These are phyloP conservation scores for Pseudogymnoascus sp. DNA, from an alignment of 2,329 filamentous ascomycete species.

Conservation along the genomic window DNA sequence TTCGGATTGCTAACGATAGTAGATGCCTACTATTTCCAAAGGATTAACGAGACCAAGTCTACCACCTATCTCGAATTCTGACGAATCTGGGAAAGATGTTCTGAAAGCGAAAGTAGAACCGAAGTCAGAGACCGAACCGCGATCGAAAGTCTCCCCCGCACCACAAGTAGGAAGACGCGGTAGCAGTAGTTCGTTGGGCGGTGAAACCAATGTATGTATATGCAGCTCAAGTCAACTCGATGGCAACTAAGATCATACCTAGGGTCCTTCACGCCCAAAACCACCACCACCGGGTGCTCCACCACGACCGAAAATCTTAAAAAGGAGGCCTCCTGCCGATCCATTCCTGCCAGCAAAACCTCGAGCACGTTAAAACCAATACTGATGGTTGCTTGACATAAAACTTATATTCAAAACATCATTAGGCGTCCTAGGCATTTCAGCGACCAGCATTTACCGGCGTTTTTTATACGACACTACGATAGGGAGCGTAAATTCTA, in stretches of 20 bases:
- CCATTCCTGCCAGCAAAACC: conserved; percentile 3
- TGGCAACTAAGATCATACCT: neutral
- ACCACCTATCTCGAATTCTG: neutral
- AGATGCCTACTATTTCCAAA: neutral
- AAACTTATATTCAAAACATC: neutral
- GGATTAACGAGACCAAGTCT: neutral
- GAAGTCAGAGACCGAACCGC: neutral
- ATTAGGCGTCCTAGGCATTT: conserved; percentile 1
- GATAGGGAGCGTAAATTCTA: neutral
- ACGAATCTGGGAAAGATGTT: neutral
- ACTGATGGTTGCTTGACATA: neutral
- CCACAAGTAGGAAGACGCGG: neutral
- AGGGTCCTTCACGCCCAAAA: neutral
- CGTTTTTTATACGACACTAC: neutral
- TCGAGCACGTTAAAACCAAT: neutral
- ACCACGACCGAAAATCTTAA: neutral
- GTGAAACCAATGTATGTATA: neutral
- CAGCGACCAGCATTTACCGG: neutral
- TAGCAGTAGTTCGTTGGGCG: neutral
- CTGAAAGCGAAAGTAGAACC: neutral
- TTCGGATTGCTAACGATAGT: neutral
- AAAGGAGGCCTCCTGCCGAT: neutral
- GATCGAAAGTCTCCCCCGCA: neutral
- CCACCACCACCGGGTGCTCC: neutral
- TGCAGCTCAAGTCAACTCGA: neutral